Conservation (phyloP, 768 basidiomycete species). For the Strobilomyces dryophilus region DNA sequence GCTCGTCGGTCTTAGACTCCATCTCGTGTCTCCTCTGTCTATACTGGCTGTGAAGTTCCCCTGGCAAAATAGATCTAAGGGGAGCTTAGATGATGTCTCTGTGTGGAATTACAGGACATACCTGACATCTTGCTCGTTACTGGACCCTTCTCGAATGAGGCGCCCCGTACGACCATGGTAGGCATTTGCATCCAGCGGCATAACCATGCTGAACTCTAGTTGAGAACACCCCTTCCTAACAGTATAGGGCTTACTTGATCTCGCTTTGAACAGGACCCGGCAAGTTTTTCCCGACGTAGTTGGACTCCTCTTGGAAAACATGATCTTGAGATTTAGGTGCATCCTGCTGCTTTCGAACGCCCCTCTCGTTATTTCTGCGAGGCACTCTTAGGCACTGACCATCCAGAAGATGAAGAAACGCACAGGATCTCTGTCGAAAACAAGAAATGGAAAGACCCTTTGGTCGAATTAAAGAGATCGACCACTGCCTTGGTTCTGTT, state of each 20-base stretch:
- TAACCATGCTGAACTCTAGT: background rate
- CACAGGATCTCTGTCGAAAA: constrained; percentile 1
- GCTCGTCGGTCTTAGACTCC: background rate
- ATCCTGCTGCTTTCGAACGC: background rate
- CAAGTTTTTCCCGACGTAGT: too few species aligned
- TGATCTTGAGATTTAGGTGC: background rate
- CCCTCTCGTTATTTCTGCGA: background rate
- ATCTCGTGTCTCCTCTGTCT: background rate
- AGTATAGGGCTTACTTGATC: background rate
- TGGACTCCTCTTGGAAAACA: background rate
- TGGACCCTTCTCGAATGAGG: background rate
- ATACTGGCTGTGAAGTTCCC: too few species aligned
- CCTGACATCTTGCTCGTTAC: background rate
- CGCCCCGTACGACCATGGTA: too few species aligned
- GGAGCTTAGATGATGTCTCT: background rate
- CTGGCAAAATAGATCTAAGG: background rate
- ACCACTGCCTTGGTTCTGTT: constrained; percentile 1
- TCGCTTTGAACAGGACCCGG: background rate
- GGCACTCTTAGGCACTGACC: background rate
- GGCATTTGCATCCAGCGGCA: background rate
- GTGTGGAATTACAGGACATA: background rate
- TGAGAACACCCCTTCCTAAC: background rate
- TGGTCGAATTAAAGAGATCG: background rate
- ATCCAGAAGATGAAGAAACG: background rate
- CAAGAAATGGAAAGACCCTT: background rate